Evolutionary conservation across 352 stramenopile genomes (phyloP).

Genomic region (Sclerospora graminicola): DNA sequence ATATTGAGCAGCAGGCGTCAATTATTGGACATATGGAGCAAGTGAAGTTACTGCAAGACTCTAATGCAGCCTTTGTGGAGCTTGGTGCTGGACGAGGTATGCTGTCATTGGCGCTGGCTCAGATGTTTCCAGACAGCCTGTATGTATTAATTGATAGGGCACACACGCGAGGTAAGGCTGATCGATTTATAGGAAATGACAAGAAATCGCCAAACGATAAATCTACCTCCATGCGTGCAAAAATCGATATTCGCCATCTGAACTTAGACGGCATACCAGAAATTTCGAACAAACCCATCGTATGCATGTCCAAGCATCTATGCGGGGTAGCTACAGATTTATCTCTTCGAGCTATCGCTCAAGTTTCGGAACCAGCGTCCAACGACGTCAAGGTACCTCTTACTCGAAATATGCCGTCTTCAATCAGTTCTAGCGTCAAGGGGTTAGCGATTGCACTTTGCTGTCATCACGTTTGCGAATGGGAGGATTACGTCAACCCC

Average conservation of each 20-base stretch:
- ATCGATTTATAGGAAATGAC: slow-evolving; percentile 50
- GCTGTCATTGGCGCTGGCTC: slow-evolving; percentile 67
- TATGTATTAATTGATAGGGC: slow-evolving; percentile 75
- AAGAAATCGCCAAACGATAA: slow-evolving; percentile 14
- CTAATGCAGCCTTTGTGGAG: slow-evolving; percentile 45
- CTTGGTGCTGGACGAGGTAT: slow-evolving; percentile 68
- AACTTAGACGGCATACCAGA: slow-evolving; percentile 62
- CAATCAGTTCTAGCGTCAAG: slow-evolving; percentile 31
- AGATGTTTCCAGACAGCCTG: slow-evolving; percentile 44
- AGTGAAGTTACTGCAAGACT: slow-evolving; percentile 32
- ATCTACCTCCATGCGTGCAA: slow-evolving; percentile 38
- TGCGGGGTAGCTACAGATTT: slow-evolving; percentile 76
- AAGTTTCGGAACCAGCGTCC: slow-evolving; percentile 19
- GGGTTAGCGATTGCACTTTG: slow-evolving; percentile 67
- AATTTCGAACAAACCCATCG: slow-evolving; percentile 32
- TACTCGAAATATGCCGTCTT: background rate
- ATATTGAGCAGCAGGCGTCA: slow-evolving; percentile 78
- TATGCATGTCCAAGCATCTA: slow-evolving; percentile 83
- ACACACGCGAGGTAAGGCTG: slow-evolving; percentile 59
- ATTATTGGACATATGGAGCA: slow-evolving; percentile 75
- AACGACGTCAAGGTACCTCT: background rate
- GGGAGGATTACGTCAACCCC: slow-evolving; percentile 66
- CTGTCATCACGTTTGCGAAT: slow-evolving; percentile 69
- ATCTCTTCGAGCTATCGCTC: slow-evolving; percentile 52
- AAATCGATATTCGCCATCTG: slow-evolving; percentile 81